Evolutionary conservation across 192 early-diverging fungal species (phyloP), one percentile per base, ranked within the genome.

Genomic region (Coemansia sp.): DNA sequence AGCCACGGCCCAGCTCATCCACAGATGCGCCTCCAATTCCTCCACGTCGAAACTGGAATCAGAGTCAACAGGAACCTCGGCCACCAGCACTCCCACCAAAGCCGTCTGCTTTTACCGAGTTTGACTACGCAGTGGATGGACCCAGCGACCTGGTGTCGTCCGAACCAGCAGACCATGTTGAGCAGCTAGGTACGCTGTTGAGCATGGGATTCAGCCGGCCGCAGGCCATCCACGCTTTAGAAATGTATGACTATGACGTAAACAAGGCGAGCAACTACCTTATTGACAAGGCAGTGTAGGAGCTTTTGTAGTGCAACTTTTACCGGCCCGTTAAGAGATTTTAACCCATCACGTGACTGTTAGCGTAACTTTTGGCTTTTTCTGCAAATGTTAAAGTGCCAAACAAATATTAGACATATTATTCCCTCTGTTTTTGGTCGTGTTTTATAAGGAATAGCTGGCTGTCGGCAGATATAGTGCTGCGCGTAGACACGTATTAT

Each of bases 221-320:
- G 4, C 88, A 90, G 70, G 88, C 88, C 17, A 78, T 84, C 38
- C 82, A 84, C 14, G 89, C 91, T 1, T 75, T 93, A 29, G 82
- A 86, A 38, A 86, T 81, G 78, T 88, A 83, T 66, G 88, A 91
- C 49, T 83, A 90, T 62, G 87, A 93, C 70, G 72, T 88, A 15
- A 83, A 88, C 59, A 84, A 86, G 72, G 91, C 91, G 0, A 86
- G 88, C 58, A 91, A 93, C 68, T 88, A 88, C 64, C 73, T 93
- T 24, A 72, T 93, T 48, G 89, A 91, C 72, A 80, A 83, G 58
- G 60, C 66, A 7, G 27, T 57, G 32, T 68, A 53, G 21, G 21
- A 22, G 21, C 51, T 8, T 25, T 9, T 24, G 9, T 49, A 49
- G 47, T 49, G 47, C 47, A 8, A 49, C n/a, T 49, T 49, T 49